Base-by-base conservation (phyloP, 1,284 basidiomycete genomes). In the Cystobasidium pallidum region DNA sequence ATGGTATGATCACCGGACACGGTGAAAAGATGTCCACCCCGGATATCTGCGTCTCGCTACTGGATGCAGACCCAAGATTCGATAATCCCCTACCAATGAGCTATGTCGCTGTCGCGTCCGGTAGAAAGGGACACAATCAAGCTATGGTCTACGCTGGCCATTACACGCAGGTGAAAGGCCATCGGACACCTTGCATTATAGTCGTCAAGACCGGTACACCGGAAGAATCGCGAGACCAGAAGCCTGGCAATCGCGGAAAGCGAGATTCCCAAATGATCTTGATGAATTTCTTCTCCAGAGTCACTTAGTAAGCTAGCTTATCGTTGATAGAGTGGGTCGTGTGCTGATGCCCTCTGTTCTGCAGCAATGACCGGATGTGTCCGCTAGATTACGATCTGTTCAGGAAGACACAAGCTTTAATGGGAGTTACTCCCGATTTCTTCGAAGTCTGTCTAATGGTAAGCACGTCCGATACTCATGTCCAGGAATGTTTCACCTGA, bases 81-180 rank as follows among this genome's bases (percentile, higher is more conserved):
- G 94, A 95, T 30, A 94, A 97, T 79, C 95, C 96, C 0, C 88
- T 88, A 73, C 93, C 96, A 7, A 97, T 99, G 95, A 89, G 86
- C 73, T 99, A 98, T 80, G 83, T 87, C 74, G 91, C 95, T 0
- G 92, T 99, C 28, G 95, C 92, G 0, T 86, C 88, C 30, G 96
- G 96, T 3, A 81, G 87, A 19, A 97, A 98, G 84, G 86, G 86
- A 73, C 89, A 94, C 81, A 99, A 99, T 80, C 87, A 93, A 75
- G 95, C 95, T 8, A 92, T 97, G 91, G 91, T 99, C 26, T 99
- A 99, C 83, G 96, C 96, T 59, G 96, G 96, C 21, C 94, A 99
- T 85, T 99, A 99, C 82, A 91, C 92, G 94, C 80, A 81, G 91
- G 82, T 81, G 45, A 80, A 81, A 74, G 94, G 94, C 58, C 89